Evolutionary conservation across 345 rosid genomes (phyloP).

Genomic region (Camelina sativa): DNA sequence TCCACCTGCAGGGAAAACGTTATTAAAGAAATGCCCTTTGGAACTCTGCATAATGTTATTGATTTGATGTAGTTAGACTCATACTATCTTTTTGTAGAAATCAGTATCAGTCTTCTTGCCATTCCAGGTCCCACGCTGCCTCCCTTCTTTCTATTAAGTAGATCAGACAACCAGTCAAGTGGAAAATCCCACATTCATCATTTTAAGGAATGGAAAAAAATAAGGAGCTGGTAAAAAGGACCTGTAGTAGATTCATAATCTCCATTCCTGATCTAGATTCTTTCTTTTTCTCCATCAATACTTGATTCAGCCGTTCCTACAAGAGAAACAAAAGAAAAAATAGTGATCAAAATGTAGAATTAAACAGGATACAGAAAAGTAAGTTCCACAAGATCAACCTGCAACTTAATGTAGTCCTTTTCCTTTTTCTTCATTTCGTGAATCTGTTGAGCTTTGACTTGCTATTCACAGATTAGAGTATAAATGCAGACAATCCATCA

Average conservation of each 20-base stretch:
- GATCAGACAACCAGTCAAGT: slow-evolving; percentile 21
- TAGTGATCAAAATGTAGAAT: slow-evolving; percentile 14
- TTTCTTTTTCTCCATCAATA: slow-evolving; percentile 94
- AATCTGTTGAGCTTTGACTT: slow-evolving; percentile 95
- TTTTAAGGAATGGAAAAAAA: not conserved
- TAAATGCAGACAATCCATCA: slow-evolving; percentile 15
- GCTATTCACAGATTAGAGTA: slow-evolving; percentile 57
- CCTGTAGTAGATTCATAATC: slow-evolving; percentile 98
- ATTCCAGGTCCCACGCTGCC: slow-evolving; percentile 99
- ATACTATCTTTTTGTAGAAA: slow-evolving; percentile 90
- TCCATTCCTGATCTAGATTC: slow-evolving; percentile 93
- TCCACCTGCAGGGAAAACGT: slow-evolving; percentile 66
- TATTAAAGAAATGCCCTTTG: not conserved
- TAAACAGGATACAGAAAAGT: slow-evolving; percentile 7
- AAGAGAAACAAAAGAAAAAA: not conserved
- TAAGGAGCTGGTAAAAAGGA: slow-evolving; percentile 33
- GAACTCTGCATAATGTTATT: not conserved
- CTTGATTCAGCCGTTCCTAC: slow-evolving; percentile 95
- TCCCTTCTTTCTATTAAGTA: slow-evolving; percentile 84
- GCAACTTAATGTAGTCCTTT: slow-evolving; percentile 94
- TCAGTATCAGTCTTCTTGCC: slow-evolving; percentile 97
- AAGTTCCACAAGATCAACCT: slow-evolving; percentile 50
- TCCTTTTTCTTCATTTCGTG: slow-evolving; percentile 99
- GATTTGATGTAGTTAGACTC: slow-evolving; percentile 30
- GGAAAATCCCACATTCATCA: slow-evolving; percentile 2